Evolutionary conservation across 2,329 filamentous ascomycete genomes (phyloP).

Genomic region (Beauveria sp.): DNA sequence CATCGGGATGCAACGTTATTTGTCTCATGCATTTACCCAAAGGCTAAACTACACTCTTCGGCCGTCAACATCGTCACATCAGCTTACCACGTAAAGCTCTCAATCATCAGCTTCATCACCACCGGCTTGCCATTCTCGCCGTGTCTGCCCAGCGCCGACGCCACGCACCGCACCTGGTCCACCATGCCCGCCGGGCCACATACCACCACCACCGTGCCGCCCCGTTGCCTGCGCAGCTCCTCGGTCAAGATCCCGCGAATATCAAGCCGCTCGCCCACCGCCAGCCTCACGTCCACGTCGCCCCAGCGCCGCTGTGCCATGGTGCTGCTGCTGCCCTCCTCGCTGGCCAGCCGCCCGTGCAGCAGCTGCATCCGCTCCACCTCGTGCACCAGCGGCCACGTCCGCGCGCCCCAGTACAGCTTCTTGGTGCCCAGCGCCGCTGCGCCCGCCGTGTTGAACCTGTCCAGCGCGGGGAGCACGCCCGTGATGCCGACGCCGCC

Average conservation of each 20-base stretch:
- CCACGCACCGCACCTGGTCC: constrained; percentile 19
- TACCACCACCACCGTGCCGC: constrained; percentile 21
- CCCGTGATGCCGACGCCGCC: constrained; percentile 26
- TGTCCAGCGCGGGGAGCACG: constrained; percentile 19
- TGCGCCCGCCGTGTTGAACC: constrained; percentile 15
- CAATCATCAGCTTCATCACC: constrained; percentile 7
- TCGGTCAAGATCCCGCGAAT: constrained; percentile 19
- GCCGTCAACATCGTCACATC: neutral
- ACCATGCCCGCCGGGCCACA: constrained; percentile 23
- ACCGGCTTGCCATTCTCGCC: constrained; percentile 5
- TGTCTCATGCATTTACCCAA: no score
- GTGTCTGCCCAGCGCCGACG: constrained; percentile 9
- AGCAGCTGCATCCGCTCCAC: constrained; percentile 19
- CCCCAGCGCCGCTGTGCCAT: constrained; percentile 16
- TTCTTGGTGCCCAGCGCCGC: constrained; percentile 19
- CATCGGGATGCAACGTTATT: no score
- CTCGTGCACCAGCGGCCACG: constrained; percentile 18
- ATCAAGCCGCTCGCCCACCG: constrained; percentile 22
- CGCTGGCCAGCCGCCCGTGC: neutral
- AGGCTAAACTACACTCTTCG: neutral
- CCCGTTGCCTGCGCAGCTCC: constrained; percentile 16
- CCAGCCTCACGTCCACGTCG: constrained; percentile 21
- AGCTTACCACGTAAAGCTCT: constrained; percentile 9
- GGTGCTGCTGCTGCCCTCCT: neutral
- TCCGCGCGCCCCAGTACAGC: constrained; percentile 23